These are phyloP conservation scores for Candida nemodendra DNA, from an alignment of 805 yeast genomes.

Conservation along the genomic window DNA sequence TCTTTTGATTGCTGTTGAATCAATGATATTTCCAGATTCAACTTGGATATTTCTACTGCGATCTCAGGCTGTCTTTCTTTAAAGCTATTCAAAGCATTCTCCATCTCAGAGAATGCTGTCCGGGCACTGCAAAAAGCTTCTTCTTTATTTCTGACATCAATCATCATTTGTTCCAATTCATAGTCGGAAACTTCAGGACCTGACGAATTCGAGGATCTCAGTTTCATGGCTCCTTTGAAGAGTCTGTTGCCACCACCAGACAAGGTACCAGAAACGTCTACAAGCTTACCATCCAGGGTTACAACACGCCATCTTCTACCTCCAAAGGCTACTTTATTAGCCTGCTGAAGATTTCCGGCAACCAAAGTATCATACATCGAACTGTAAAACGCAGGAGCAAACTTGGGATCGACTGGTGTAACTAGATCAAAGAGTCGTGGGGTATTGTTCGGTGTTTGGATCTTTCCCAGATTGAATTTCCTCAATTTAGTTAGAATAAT, in stretches of 20 bases:
- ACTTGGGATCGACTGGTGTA: slow-evolving; percentile 60
- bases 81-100: slow-evolving; percentile 51
- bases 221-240: slow-evolving; percentile 75
- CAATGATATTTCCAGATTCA: slow-evolving; percentile 63
- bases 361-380: slow-evolving; percentile 86
- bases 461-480: slow-evolving; percentile 53
- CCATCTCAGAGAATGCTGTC: slow-evolving; percentile 57
- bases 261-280: slow-evolving; percentile 92
- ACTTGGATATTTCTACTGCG: slow-evolving; percentile 58
- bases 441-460: slow-evolving; percentile 69
- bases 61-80: slow-evolving; percentile 69
- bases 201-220: slow-evolving; percentile 34
- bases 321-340: slow-evolving; percentile 86
- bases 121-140: slow-evolving; percentile 47
- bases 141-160: slow-evolving; percentile 54
- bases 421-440: slow-evolving; percentile 86
- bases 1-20: slow-evolving; percentile 52
- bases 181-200: slow-evolving; percentile 46
- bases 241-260: slow-evolving; percentile 88
- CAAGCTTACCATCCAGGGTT: slow-evolving; percentile 86
- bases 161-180: slow-evolving; percentile 53
- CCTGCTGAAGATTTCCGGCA: slow-evolving; percentile 73
- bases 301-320: slow-evolving; percentile 81
- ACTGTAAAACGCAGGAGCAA: slow-evolving; percentile 85
- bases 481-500: slow-evolving; percentile 75